These are phyloP conservation scores for Penicillium paxilli DNA, from an alignment of 495 filamentous ascomycete species.

Conservation along the genomic window DNA sequence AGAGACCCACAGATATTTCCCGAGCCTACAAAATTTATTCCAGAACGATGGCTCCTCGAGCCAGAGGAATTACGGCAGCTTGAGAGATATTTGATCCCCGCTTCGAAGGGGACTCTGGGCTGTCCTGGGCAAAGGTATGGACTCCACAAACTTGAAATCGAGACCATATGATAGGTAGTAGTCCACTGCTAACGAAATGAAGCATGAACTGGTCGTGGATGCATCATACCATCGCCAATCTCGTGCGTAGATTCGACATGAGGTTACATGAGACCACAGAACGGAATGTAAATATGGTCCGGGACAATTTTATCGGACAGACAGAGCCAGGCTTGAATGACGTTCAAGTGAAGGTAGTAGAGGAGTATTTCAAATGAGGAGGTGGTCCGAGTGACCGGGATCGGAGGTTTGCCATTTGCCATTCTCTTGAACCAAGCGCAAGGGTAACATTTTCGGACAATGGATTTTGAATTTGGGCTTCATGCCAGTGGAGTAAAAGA, in stretches of 20 bases:
- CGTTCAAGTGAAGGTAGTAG: constrained; percentile 23
- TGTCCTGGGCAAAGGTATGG: constrained; percentile 51
- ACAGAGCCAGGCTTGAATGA: constrained; percentile 17
- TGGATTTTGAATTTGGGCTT: not conserved
- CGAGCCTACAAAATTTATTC: constrained; percentile 37
- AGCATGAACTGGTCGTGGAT: constrained; percentile 8
- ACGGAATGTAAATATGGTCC: constrained; percentile 25
- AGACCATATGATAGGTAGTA: not conserved
- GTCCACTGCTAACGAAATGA: not conserved
- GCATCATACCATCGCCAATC: not conserved
- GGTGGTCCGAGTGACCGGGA: not conserved
- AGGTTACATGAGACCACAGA: constrained; percentile 13
- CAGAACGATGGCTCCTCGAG: constrained; percentile 44
- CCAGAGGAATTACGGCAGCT: constrained; percentile 16
- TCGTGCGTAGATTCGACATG: constrained; percentile 8
- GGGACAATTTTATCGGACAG: constrained; percentile 32
- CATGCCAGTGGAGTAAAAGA: no score
- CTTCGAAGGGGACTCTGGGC: constrained; percentile 42
- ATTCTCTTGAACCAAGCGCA: not conserved
- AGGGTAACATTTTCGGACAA: not conserved
- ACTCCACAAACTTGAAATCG: not conserved
- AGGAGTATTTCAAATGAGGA: not conserved
- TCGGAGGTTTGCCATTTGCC: not conserved
- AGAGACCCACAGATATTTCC: constrained; percentile 39
- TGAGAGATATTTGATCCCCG: constrained; percentile 41